Base-by-base conservation (phyloP, 2,329 filamentous ascomycete species). In the Arthrobotrys musiformis region DNA sequence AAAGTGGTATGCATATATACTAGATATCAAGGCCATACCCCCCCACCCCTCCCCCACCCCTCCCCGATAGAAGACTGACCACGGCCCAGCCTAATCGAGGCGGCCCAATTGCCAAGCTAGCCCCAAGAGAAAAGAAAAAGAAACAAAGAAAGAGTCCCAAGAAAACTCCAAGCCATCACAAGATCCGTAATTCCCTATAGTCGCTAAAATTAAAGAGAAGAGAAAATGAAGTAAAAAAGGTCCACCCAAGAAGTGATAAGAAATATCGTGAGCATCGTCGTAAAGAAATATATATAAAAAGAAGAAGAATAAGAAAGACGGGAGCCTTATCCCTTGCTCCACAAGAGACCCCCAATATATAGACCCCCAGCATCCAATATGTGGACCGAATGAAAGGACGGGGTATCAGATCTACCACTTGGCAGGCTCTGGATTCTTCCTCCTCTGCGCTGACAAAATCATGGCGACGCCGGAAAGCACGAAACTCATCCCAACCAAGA, bases 351-450 rank as follows among this genome's bases (percentile, higher is more conserved):
- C 24, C 40, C 1, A n/a, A n/a, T n/a, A n/a, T n/a, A 5, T 35
- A 35, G 30, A 35, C 11, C 44, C 44, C 1, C 19, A 2, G 1
- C 13, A 26, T 15, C 33, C 22, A n/a, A n/a, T n/a, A n/a, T n/a
- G n/a, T n/a, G n/a, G n/a, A n/a, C n/a, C n/a, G n/a, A n/a, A n/a
- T n/a, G n/a, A n/a, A n/a, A n/a, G n/a, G n/a, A n/a, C n/a, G n/a
- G n/a, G n/a, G n/a, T n/a, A n/a, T n/a, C 26, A 54, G 8, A 2
- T 37, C 54, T 76, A 76, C 72, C 72, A 76, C 26, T 76, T 76
- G 13, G 72, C 24, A 5, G 52, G 17, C n/a, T 22, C 19, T 2
- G 66, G 73, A 17, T 17, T 66, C 35, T 66, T 70, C 60, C 30
- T 70, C 26, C 40, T 30, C n/a, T 77, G 63, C 42, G 30, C 50